These are phyloP conservation scores for Penicillium maclennaniae DNA, from an alignment of 495 filamentous ascomycete genomes.

Conservation along the genomic window DNA sequence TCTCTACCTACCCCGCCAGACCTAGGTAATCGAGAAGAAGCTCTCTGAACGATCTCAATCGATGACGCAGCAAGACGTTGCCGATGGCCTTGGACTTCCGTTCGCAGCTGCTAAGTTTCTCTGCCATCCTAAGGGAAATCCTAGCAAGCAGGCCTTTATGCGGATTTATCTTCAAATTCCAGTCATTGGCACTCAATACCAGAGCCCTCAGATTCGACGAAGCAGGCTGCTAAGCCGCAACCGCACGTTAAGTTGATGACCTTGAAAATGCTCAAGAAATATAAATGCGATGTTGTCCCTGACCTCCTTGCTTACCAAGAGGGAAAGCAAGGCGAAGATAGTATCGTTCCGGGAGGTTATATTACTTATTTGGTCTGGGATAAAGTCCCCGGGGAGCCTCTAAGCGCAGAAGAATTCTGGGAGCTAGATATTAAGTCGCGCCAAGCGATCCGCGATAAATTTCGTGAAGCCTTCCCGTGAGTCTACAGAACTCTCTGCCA, in stretches of 20 bases:
- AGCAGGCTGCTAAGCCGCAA: neutral
- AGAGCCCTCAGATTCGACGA: slow-evolving; percentile 1
- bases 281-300: slow-evolving; percentile 9
- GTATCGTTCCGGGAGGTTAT: slow-evolving; percentile 10
- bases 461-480: slow-evolving; percentile 4
- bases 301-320: neutral
- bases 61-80: too few species aligned
- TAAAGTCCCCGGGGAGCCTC: slow-evolving; percentile 10
- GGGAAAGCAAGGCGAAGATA: slow-evolving; percentile 2
- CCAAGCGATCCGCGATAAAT: slow-evolving; percentile 3
- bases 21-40: too few species aligned
- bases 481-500: too few species aligned
- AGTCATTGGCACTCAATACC: neutral
- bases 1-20: too few species aligned
- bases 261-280: slow-evolving; percentile 4
- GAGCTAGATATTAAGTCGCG: slow-evolving; percentile 1
- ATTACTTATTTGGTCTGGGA: slow-evolving; percentile 6
- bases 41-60: too few species aligned
- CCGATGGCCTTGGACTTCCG: too few species aligned
- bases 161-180: slow-evolving; percentile 15
- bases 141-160: slow-evolving; percentile 8
- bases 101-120: slow-evolving; percentile 1
- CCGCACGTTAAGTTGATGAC: neutral
- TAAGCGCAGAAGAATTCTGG: slow-evolving; percentile 8
- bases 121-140: slow-evolving; percentile 3